Base-by-base conservation (phyloP, 2,329 filamentous ascomycete genomes). In the Pestalotiopsis sp. region DNA sequence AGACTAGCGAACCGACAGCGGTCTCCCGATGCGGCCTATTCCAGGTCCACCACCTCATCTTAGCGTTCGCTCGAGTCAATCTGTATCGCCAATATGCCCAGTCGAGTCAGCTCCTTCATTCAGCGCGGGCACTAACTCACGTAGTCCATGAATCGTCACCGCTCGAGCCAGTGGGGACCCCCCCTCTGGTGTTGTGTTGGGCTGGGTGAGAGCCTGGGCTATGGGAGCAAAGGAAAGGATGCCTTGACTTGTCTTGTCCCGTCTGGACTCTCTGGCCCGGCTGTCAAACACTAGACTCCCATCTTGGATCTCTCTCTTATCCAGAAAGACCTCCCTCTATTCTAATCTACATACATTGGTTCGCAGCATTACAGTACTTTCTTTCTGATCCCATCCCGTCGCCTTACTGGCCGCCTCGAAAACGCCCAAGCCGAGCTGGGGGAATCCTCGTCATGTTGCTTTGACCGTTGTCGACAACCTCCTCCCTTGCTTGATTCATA, bases 91-190 rank as follows among this genome's bases (percentile, higher is more conserved):
- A 57, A 56, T 17, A 24, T 35, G 62, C 38, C 35, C 26, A 35
- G 24, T 20, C 62, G 62, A 65, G 62, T 65, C 62, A 65, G 40
- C 20, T 35, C 24, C n/a, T 30, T 56, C 30, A n/a, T 22, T 65
- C 62, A 35, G 22, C 26, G 62, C 62, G 62, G 62, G 62, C 62
- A 65, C 62, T 65, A 65, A 56, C 14, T n/a, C 39, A 48, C n/a
- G 52, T 30, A 44, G 48, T 55, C 40, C 56, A 58, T 61, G 62
- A 35, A 65, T 65, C 62, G 62, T 65, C 62, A 65, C 62, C 62
- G 62, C 62, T 65, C n/a, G 39, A 39, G 30, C 58, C 58, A 35
- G 58, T 61, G 39, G 56, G 22, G 61, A 64, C 26, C 17, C 61
- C 38, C 22, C 11, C 35, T 26, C 56, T 26, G 20, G 24, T 35